phyloP scores from a whole-genome alignment of 2,329 filamentous ascomycete genomes.

The Thielaviopsis euricoi region DNA sequence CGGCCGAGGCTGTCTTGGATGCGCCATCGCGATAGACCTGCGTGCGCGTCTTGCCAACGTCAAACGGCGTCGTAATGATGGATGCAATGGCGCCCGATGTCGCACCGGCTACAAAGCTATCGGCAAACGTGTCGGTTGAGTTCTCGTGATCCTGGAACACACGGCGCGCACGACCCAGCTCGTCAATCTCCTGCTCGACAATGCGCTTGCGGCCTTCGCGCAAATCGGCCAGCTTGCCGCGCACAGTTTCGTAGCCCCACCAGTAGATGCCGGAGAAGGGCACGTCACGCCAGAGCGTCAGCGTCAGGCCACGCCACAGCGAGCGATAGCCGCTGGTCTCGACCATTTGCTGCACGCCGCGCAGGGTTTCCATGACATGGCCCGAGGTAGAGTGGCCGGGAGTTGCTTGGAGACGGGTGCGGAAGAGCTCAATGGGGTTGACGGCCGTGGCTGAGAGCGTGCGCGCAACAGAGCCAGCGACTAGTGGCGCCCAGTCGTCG shows the following conservation, averaged over 20 bases:
- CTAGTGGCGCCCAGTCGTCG: conserved; percentile 61
- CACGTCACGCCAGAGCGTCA: conserved; percentile 93
- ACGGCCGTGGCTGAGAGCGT: conserved; percentile 69
- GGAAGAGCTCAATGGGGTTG: conserved; percentile 83
- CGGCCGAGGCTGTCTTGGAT: conserved; percentile 10
- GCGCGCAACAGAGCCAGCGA: conserved; percentile 64
- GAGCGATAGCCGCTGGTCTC: conserved; percentile 57
- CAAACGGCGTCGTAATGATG: conserved; percentile 83
- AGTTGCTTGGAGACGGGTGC: conserved; percentile 78
- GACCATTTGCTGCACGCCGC: conserved; percentile 66
- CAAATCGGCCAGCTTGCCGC: conserved; percentile 51
- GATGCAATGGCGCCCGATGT: conserved; percentile 71
- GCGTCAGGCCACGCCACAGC: conserved; percentile 74
- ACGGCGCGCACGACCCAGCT: conserved; percentile 19
- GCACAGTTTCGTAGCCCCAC: conserved; percentile 87
- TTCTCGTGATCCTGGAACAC: conserved; percentile 50
- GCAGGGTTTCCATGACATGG: conserved; percentile 65
- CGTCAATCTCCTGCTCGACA: conserved; percentile 4
- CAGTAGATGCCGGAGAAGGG: conserved; percentile 96
- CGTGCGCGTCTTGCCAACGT: conserved; percentile 90
- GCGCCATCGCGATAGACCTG: conserved; percentile 56
- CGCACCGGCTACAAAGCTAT: conserved; percentile 80
- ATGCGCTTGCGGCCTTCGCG: conserved; percentile 1
- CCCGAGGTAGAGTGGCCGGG: conserved; percentile 39
- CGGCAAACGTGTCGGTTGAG: conserved; percentile 61